Evolutionary conservation across 352 stramenopile species (phyloP).

Genomic region (Lagenidium sp.): DNA sequence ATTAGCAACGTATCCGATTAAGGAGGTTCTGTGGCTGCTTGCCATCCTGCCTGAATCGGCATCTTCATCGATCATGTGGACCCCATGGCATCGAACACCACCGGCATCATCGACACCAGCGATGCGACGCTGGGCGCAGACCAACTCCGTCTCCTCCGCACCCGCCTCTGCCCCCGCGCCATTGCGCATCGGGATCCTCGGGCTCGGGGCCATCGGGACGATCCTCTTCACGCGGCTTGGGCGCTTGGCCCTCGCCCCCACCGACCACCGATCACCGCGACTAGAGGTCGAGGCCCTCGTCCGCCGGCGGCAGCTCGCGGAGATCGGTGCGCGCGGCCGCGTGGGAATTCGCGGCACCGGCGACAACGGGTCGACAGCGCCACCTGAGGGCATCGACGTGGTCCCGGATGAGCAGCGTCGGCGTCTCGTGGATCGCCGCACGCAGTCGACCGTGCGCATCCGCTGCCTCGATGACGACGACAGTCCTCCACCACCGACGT

Average conservation of each 20-base stretch:
- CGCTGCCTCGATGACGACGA: constrained; percentile 14
- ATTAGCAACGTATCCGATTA: too few relatives aligned
- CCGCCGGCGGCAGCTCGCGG: constrained; percentile 28
- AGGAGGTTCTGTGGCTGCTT: too few relatives aligned
- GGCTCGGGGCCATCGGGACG: constrained; percentile 60
- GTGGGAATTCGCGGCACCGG: constrained; percentile 7
- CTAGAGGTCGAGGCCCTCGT: constrained; percentile 36
- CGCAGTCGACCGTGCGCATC: constrained; percentile 19
- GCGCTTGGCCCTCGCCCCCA: constrained; percentile 14
- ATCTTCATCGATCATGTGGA: too few relatives aligned
- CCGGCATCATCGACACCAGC: too few relatives aligned
- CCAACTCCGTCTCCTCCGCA: too few relatives aligned
- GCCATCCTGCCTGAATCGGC: too few relatives aligned
- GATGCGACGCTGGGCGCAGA: too few relatives aligned
- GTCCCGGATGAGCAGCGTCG: neutral
- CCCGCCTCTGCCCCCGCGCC: too few relatives aligned
- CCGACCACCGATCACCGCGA: neutral
- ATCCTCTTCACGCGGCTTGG: constrained; percentile 60
- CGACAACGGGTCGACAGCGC: too few relatives aligned
- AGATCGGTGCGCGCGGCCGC: constrained; percentile 3
- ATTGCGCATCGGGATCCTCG: constrained; percentile 52
- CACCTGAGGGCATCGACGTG: neutral
- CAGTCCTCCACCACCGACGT: too few relatives aligned
- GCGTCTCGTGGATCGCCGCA: neutral
- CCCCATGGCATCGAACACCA: too few relatives aligned